Evolutionary conservation across 2,329 filamentous ascomycete species (phyloP).

Genomic region (Botrytis sinoallii): DNA sequence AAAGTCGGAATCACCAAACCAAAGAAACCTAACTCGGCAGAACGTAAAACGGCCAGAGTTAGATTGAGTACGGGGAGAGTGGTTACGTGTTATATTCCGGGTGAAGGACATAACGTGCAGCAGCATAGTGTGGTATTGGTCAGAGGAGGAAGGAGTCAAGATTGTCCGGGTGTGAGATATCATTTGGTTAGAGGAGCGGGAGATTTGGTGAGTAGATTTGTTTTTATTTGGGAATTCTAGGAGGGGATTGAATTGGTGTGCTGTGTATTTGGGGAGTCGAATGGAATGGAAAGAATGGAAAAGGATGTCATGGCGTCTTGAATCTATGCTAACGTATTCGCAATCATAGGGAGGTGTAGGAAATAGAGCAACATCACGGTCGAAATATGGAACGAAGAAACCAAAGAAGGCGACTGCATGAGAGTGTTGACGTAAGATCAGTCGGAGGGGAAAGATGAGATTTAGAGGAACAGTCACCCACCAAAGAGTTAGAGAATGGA

Average conservation of each 20-base stretch:
- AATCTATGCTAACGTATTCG: constrained; percentile 30
- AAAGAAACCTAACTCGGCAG: constrained; percentile 98
- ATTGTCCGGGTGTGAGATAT: constrained; percentile 98
- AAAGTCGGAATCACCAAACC: constrained; percentile 91
- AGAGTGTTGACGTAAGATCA: constrained; percentile 14
- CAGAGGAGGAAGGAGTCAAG: constrained; percentile 87
- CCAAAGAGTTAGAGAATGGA: not conserved
- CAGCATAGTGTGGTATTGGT: constrained; percentile 97
- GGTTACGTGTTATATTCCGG: constrained; percentile 91
- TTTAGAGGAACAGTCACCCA: not conserved
- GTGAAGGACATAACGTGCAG: constrained; percentile 97
- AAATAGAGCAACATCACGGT: constrained; percentile 77
- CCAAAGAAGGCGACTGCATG: constrained; percentile 67
- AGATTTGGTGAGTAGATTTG: constrained; percentile 72
- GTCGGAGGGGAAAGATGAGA: not conserved
- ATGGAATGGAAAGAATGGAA: not conserved
- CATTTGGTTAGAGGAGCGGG: constrained; percentile 86
- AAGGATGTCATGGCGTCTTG: not conserved
- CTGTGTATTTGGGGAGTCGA: not conserved
- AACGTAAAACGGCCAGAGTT: constrained; percentile 92
- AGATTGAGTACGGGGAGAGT: constrained; percentile 82
- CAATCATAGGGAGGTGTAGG: constrained; percentile 76
- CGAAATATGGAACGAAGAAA: constrained; percentile 99
- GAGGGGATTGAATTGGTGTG: not conserved
- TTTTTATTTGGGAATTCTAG: not conserved